phyloP scores from a whole-genome alignment of 176 grass and related monocot species.

The Chloris gayana region DNA sequence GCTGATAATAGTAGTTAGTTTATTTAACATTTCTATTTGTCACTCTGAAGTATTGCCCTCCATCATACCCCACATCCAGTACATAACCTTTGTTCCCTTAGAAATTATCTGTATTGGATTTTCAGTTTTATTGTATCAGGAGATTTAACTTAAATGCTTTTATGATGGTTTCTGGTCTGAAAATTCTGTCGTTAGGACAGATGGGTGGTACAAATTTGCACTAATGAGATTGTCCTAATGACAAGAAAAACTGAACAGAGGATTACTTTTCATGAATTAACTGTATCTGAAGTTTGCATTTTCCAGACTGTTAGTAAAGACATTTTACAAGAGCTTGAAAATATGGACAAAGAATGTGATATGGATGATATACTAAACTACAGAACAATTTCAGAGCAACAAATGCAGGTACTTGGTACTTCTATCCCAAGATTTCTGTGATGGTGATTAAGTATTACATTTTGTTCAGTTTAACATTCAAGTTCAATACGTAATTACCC shows the following conservation, averaged over 20 bases:
- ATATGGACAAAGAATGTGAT: slow-evolving; percentile 92
- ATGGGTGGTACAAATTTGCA: too few relatives aligned
- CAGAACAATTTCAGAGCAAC: slow-evolving; percentile 79
- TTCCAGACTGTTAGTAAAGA: slow-evolving; percentile 82
- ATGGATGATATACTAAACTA: slow-evolving; percentile 95
- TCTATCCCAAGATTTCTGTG: slow-evolving; percentile 24
- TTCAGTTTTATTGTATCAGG: slow-evolving; percentile 28
- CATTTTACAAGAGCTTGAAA: slow-evolving; percentile 79
- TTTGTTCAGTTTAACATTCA: slow-evolving; percentile 20
- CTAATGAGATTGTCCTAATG: too few relatives aligned
- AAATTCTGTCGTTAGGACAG: too few relatives aligned
- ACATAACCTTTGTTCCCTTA: not conserved
- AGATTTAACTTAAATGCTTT: slow-evolving; percentile 14
- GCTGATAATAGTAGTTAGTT: slow-evolving; percentile 1
- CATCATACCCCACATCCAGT: not conserved
- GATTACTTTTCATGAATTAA: slow-evolving; percentile 21
- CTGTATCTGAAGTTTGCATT: slow-evolving; percentile 31
- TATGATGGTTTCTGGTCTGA: not conserved
- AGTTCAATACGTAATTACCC: slow-evolving; percentile 10
- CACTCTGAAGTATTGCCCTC: slow-evolving; percentile 10
- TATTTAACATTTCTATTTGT: slow-evolving; percentile 25
- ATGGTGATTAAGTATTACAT: slow-evolving; percentile 10
- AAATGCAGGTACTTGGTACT: slow-evolving; percentile 68
- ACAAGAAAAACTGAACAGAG: too few relatives aligned
- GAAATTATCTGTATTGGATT: slow-evolving; percentile 4